Evolutionary conservation across 139 green algal species (phyloP).

Genomic region (Chlorella sp.): DNA sequence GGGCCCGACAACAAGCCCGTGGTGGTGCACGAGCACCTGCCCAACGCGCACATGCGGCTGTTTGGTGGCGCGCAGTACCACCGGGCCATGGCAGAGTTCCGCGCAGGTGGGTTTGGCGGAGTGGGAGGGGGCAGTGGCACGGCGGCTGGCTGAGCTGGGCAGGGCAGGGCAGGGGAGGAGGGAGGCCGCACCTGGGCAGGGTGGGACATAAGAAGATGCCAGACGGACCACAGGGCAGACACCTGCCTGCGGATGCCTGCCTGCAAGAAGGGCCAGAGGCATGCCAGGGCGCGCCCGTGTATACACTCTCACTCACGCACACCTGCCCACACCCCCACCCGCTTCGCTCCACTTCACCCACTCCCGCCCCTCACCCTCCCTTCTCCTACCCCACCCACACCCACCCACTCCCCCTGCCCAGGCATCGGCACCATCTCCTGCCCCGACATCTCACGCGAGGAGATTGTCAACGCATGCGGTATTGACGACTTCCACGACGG

Average conservation of each 20-base stretch:
- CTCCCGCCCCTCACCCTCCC: background rate
- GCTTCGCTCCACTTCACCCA: too few species aligned
- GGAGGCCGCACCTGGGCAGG: background rate
- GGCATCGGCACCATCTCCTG: slow-evolving; percentile 74
- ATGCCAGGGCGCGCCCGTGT: too few species aligned
- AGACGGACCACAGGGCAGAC: background rate
- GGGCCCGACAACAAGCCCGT: slow-evolving; percentile 67
- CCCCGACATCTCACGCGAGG: slow-evolving; percentile 84
- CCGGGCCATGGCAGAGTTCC: slow-evolving; percentile 92
- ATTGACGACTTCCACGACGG: slow-evolving; percentile 97
- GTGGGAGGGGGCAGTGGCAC: background rate
- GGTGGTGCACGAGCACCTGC: slow-evolving; percentile 62
- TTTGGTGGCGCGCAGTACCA: slow-evolving; percentile 97
- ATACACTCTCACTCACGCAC: too few species aligned
- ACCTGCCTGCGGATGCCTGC: too few species aligned
- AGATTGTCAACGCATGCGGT: slow-evolving; percentile 96
- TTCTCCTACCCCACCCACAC: background rate
- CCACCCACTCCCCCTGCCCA: background rate
- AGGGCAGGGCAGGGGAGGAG: background rate
- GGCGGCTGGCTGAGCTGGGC: background rate
- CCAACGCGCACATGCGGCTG: slow-evolving; percentile 94
- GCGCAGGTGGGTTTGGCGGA: slow-evolving; percentile 25
- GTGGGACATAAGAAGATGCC: too few species aligned
- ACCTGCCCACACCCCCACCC: too few species aligned
- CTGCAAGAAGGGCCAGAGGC: background rate